These are phyloP conservation scores for Fusarium anguioides DNA, from an alignment of 2,329 filamentous ascomycete species.

Conservation along the genomic window DNA sequence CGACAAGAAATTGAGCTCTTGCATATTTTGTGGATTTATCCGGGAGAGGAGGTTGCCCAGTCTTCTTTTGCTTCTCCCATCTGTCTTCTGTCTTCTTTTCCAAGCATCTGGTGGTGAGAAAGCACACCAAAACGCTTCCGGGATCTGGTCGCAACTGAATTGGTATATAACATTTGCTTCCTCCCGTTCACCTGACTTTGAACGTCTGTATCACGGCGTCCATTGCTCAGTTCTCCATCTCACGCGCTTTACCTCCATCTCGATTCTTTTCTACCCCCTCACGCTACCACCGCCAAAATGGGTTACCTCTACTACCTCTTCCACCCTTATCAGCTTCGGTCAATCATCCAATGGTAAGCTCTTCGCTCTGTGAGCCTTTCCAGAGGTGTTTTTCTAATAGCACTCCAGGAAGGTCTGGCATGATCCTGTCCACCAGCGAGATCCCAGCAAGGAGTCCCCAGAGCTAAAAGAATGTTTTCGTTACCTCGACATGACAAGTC, in stretches of 20 bases:
- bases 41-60: slow-evolving; percentile 39
- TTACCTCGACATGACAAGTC: slow-evolving; percentile 87
- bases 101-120: slow-evolving; percentile 32
- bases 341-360: slow-evolving; percentile 87
- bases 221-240: slow-evolving; percentile 30
- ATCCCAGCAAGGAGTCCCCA: slow-evolving; percentile 77
- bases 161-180: slow-evolving; percentile 39
- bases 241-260: slow-evolving; percentile 15
- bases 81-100: slow-evolving; percentile 30
- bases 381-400: slow-evolving; percentile 2
- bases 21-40: slow-evolving; percentile 47
- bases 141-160: slow-evolving; percentile 39
- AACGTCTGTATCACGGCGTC: slow-evolving; percentile 23
- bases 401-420: slow-evolving; percentile 90
- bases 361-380: background rate
- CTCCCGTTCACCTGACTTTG: slow-evolving; percentile 22
- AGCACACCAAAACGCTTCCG: slow-evolving; percentile 37
- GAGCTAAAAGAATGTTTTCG: slow-evolving; percentile 86
- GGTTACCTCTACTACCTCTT: slow-evolving; percentile 76
- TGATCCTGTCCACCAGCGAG: slow-evolving; percentile 87
- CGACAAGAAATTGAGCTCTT: slow-evolving; percentile 46
- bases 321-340: slow-evolving; percentile 81
- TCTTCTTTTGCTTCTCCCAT: slow-evolving; percentile 37
- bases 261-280: slow-evolving; percentile 10
- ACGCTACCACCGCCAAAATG: slow-evolving; percentile 58